A percentile compares a stretch with the other conserved stretches of the same genome.
Evolutionary conservation across 345 rosid genomes (phyloP).

Genomic region (Lumnitzera racemosa): DNA sequence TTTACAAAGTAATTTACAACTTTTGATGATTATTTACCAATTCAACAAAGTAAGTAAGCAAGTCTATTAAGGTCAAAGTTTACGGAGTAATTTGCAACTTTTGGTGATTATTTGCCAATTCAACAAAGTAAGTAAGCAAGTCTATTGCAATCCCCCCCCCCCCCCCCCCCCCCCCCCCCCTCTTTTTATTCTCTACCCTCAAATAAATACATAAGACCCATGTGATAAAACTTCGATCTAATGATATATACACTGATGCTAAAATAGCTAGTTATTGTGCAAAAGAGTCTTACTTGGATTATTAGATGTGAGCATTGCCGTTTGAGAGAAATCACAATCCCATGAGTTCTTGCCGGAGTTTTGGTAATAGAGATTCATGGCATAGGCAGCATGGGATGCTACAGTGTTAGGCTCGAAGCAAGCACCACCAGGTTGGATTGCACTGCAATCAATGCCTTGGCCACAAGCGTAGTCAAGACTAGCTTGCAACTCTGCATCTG

Average conservation of each 20-base stretch:
- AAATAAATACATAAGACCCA: not conserved
- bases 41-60: too few species aligned
- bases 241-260: not conserved
- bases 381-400: conserved; percentile 62
- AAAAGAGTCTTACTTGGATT: conserved; percentile 28
- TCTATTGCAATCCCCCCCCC: too few species aligned
- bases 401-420: conserved; percentile 74
- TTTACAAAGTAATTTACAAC: too few species aligned
- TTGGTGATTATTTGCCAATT: too few species aligned
- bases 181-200: too few species aligned
- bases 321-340: conserved; percentile 70
- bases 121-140: too few species aligned
- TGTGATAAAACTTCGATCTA: not conserved
- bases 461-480: conserved; percentile 74
- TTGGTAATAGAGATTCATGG: conserved; percentile 79
- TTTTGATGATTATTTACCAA: too few species aligned
- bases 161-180: too few species aligned
- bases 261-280: too few species aligned
- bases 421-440: conserved; percentile 59
- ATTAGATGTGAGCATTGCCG: conserved; percentile 44
- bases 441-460: conserved; percentile 49
- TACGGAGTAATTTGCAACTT: too few species aligned
- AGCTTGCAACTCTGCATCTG: conserved; percentile 54
- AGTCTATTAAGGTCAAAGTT: too few species aligned
- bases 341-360: conserved; percentile 31